Conservation (phyloP, 192 early-diverging fungal genomes). For the Phycomyces blakesleeanus region DNA sequence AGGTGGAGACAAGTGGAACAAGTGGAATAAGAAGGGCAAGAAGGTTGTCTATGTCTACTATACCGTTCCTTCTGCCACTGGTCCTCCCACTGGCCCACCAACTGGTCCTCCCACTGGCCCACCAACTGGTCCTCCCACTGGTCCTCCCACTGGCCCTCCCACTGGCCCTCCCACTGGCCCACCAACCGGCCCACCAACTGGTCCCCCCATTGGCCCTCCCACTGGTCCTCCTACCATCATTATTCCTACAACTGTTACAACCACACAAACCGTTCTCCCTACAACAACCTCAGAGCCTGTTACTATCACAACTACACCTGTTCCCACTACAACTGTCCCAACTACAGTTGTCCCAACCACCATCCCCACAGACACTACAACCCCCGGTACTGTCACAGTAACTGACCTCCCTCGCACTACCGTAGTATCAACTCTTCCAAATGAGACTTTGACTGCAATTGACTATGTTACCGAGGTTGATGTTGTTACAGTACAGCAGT, state of each 20-base stretch:
- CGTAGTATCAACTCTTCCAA: constrained; percentile 2
- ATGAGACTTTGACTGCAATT: constrained; percentile 13
- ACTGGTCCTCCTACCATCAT: too few relatives aligned
- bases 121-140: neutral
- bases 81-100: neutral
- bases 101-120: neutral
- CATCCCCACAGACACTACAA: too few relatives aligned
- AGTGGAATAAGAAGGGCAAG: neutral
- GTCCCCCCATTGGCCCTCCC: too few relatives aligned
- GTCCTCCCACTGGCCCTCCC: too few relatives aligned
- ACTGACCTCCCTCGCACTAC: neutral
- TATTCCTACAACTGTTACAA: too few relatives aligned
- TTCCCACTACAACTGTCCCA: too few relatives aligned
- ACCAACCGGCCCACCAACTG: neutral
- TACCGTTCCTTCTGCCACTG: neutral
- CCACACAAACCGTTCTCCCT: too few relatives aligned
- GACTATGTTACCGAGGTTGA: neutral
- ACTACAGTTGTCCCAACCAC: neutral
- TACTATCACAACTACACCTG: too few relatives aligned
- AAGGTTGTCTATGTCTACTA: constrained; percentile 12
- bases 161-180: too few relatives aligned
- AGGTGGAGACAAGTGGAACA: neutral
- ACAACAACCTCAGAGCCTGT: too few relatives aligned
- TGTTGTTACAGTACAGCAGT: neutral
- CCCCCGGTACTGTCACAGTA: too few relatives aligned